Evolutionary conservation across 1,284 basidiomycete genomes (phyloP).

Genomic region (Boletellus dicymbophilus): DNA sequence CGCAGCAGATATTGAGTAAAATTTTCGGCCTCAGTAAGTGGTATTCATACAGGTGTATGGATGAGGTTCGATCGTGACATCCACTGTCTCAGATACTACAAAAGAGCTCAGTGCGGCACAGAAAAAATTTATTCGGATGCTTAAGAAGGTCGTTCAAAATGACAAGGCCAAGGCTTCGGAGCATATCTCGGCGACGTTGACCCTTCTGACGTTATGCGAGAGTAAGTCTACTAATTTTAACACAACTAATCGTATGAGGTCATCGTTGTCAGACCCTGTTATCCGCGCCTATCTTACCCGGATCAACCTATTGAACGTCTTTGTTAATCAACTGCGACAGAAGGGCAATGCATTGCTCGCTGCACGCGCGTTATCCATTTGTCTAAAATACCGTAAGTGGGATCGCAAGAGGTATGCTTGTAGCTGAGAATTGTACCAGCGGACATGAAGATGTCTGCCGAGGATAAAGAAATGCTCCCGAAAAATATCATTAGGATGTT

Average conservation of each 20-base stretch:
- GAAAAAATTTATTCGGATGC: constrained; percentile 5
- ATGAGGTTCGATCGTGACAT: neutral
- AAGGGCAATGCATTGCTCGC: constrained; percentile 5
- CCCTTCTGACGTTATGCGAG: constrained; percentile 6
- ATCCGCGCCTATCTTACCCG: neutral
- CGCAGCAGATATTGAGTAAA: constrained; percentile 1
- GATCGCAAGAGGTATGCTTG: neutral
- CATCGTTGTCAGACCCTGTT: neutral
- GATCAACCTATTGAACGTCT: neutral
- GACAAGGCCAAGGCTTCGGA: constrained; percentile 6
- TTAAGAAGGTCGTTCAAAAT: constrained; percentile 4
- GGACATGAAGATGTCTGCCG: constrained; percentile 2
- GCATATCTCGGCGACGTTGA: constrained; percentile 8
- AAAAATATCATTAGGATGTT: constrained; percentile 11
- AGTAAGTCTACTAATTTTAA: neutral
- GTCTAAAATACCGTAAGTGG: constrained; percentile 6
- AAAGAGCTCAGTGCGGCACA: neutral
- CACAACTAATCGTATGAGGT: neutral
- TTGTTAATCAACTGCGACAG: constrained; percentile 6
- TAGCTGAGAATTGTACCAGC: neutral
- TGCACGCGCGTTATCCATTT: constrained; percentile 5
- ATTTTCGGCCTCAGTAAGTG: constrained; percentile 25
- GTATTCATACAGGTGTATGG: neutral
- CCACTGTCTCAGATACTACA: constrained; percentile 8
- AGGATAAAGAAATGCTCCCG: neutral